phyloP scores from a whole-genome alignment of 1,139 yeast genomes.

The Geotrichum reessii region DNA sequence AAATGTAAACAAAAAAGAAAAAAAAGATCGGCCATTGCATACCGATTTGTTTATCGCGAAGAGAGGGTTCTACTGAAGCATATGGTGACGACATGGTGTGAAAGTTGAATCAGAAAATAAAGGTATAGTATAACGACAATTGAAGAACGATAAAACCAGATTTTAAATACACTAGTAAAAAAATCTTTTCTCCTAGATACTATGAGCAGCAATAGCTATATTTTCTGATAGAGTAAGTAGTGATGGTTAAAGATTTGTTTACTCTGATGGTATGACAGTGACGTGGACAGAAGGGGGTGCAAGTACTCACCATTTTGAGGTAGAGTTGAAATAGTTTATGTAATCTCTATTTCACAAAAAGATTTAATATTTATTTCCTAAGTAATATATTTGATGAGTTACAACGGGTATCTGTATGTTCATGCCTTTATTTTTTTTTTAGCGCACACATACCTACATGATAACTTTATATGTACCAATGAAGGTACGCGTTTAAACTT shows the following conservation, averaged over 20 bases:
- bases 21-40: slow-evolving; percentile 20
- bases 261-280: not conserved
- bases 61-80: slow-evolving; percentile 25
- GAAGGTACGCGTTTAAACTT: not conserved
- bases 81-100: not conserved
- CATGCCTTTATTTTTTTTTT: not conserved
- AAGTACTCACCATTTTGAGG: not conserved
- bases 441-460: not conserved
- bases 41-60: slow-evolving; percentile 42
- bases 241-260: not conserved
- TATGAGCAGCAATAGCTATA: not conserved
- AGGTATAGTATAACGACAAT: not conserved
- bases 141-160: not conserved
- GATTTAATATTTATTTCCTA: not conserved
- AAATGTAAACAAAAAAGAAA: too few species aligned
- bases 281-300: not conserved
- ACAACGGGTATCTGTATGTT: not conserved
- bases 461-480: not conserved
- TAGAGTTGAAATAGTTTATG: not conserved
- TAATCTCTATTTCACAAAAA: not conserved
- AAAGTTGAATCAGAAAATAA: not conserved
- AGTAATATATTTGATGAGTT: not conserved
- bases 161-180: not conserved
- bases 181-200: not conserved
- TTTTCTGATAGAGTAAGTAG: not conserved